phyloP scores from a whole-genome alignment of 2,329 filamentous ascomycete species.

The Lachnellula suecica region DNA sequence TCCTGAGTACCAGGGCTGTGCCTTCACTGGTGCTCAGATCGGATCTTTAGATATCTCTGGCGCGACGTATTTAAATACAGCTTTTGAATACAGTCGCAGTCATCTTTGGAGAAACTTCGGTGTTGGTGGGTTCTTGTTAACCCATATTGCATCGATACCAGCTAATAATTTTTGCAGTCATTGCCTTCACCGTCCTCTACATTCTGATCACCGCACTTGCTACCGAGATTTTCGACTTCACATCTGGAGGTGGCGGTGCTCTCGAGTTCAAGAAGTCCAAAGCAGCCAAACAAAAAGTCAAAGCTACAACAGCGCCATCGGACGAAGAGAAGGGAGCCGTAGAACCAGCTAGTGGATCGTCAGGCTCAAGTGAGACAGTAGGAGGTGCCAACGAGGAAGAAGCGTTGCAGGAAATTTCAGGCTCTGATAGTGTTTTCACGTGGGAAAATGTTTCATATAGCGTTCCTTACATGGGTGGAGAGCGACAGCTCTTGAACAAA shows the following conservation, averaged over 20 bases:
- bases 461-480: slow-evolving; percentile 65
- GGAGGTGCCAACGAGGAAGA: slow-evolving; percentile 34
- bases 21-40: slow-evolving; percentile 54
- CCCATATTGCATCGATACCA: background rate
- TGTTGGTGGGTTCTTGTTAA: slow-evolving; percentile 35
- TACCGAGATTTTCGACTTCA: slow-evolving; percentile 67
- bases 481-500: slow-evolving; percentile 62
- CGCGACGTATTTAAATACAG: slow-evolving; percentile 50
- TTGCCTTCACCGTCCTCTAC: slow-evolving; percentile 75
- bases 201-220: slow-evolving; percentile 69
- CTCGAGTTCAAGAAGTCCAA: slow-evolving; percentile 71
- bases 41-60: slow-evolving; percentile 52
- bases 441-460: slow-evolving; percentile 72
- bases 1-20: slow-evolving; percentile 60
- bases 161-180: slow-evolving; percentile 40
- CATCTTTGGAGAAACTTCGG: slow-evolving; percentile 68
- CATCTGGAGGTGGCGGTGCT: slow-evolving; percentile 62
- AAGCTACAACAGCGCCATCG: slow-evolving; percentile 39
- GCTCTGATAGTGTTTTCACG: slow-evolving; percentile 66
- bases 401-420: slow-evolving; percentile 46
- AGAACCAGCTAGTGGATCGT: slow-evolving; percentile 31
- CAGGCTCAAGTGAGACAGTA: slow-evolving; percentile 26
- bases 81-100: slow-evolving; percentile 55
- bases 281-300: slow-evolving; percentile 53
- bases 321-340: slow-evolving; percentile 54